Evolutionary conservation across 1,284 basidiomycete species (phyloP).

Genomic region (Wolfiporia cocos): DNA sequence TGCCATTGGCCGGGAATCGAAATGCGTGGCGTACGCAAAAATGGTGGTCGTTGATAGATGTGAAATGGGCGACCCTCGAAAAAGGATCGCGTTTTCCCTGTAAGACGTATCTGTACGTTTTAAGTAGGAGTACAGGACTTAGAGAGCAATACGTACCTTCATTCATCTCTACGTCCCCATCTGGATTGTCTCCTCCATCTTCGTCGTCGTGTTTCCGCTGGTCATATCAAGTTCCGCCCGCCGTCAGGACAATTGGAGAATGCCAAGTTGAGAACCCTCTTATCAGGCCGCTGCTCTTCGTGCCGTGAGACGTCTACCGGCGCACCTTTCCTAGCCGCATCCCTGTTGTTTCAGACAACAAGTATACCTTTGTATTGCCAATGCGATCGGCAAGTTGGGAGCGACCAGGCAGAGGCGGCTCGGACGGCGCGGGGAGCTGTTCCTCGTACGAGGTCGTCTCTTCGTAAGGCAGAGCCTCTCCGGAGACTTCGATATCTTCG

Average conservation of each 20-base stretch:
- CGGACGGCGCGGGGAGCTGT: conserved; percentile 32
- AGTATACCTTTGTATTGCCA: conserved; percentile 59
- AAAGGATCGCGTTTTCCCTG: conserved; percentile 63
- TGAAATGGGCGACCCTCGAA: conserved; percentile 64
- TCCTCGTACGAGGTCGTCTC: conserved; percentile 46
- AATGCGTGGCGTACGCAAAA: conserved; percentile 74
- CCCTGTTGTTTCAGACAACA: conserved; percentile 55
- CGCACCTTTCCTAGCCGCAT: conserved; percentile 65
- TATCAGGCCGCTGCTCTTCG: conserved; percentile 37
- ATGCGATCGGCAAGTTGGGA: conserved; percentile 55
- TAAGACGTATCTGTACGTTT: conserved; percentile 26
- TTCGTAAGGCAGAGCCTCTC: conserved; percentile 36
- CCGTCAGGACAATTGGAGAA: conserved; percentile 1
- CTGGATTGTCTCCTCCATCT: conserved; percentile 32
- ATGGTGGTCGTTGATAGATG: conserved; percentile 63
- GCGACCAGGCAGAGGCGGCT: conserved; percentile 12
- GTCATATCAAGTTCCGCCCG: conserved; percentile 14
- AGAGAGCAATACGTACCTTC: conserved; percentile 26
- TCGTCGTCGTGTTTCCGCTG: conserved; percentile 53
- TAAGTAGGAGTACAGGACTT: conserved; percentile 7
- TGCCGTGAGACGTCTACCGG: conserved; percentile 33
- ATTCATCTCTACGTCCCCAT: conserved; percentile 38
- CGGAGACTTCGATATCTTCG: conserved; percentile 15
- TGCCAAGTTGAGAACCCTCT: conserved; percentile 31
- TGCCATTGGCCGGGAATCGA: conserved; percentile 59